Conservation (phyloP, 495 filamentous ascomycete species). For the Penicillium verhagenii region DNA sequence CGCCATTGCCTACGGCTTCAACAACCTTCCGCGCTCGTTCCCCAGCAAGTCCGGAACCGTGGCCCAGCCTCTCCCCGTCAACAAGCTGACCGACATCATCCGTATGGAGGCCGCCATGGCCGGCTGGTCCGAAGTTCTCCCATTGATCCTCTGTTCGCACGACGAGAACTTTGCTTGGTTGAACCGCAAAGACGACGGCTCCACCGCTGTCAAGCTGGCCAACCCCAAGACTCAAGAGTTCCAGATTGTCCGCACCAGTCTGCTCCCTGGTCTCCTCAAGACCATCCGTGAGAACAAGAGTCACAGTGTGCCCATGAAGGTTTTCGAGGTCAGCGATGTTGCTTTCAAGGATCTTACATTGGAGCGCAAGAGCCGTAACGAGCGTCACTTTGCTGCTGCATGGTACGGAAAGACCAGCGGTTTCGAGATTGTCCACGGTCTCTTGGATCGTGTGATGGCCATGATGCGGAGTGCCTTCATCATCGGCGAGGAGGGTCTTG, state of each 20-base stretch:
- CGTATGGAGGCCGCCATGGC: slow-evolving; percentile 89
- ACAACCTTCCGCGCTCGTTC: slow-evolving; percentile 80
- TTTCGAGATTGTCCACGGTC: slow-evolving; percentile 93
- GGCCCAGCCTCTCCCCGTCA: slow-evolving; percentile 83
- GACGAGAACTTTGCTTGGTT: slow-evolving; percentile 98
- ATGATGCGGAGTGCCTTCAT: slow-evolving; percentile 88
- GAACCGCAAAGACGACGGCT: slow-evolving; percentile 86
- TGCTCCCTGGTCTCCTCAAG: slow-evolving; percentile 91
- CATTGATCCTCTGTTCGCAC: slow-evolving; percentile 94
- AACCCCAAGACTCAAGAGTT: slow-evolving; percentile 98
- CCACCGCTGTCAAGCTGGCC: slow-evolving; percentile 79
- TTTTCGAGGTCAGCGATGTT: slow-evolving; percentile 91
- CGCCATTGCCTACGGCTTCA: slow-evolving; percentile 94
- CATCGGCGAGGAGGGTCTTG: slow-evolving; percentile 67
- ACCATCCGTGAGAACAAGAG: slow-evolving; percentile 93
- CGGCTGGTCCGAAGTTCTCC: slow-evolving; percentile 95
- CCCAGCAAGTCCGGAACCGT: slow-evolving; percentile 81
- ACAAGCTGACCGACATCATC: slow-evolving; percentile 92
- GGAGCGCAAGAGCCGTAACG: slow-evolving; percentile 86
- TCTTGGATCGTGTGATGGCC: slow-evolving; percentile 85
- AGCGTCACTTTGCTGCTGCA: slow-evolving; percentile 91
- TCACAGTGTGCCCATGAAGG: slow-evolving; percentile 83
- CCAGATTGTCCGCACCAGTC: slow-evolving; percentile 88
- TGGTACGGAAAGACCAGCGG: slow-evolving; percentile 94
- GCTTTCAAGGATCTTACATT: slow-evolving; percentile 76